Percentiles rank a stretch among this genome's conserved stretches.
Conservation (phyloP, 306 rosid genomes). For the Medicago arabica region DNA sequence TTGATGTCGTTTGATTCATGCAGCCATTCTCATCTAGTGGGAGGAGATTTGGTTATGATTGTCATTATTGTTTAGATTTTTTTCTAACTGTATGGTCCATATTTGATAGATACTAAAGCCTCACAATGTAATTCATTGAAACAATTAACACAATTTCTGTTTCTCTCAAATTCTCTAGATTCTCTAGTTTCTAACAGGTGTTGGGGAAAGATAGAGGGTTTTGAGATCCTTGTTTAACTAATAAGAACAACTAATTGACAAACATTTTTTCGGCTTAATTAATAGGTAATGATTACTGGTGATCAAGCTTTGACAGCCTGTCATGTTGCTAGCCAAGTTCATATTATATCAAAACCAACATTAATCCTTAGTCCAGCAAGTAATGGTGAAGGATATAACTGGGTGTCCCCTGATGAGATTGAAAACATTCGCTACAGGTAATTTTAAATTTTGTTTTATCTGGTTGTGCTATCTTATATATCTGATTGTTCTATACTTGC, state of each 20-base stretch:
- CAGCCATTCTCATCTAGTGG: background rate
- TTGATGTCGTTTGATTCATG: background rate
- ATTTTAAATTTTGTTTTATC: background rate
- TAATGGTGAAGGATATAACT: slow-evolving; percentile 67
- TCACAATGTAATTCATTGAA: too few relatives aligned
- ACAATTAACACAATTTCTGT: too few relatives aligned
- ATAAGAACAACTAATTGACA: slow-evolving; percentile 31
- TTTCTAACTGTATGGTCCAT: background rate
- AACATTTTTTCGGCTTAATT: slow-evolving; percentile 30
- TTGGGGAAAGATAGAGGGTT: slow-evolving; percentile 11
- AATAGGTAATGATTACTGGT: slow-evolving; percentile 98
- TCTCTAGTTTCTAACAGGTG: background rate
- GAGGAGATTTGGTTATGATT: background rate
- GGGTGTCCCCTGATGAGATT: slow-evolving; percentile 93
- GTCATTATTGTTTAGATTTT: background rate
- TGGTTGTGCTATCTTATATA: background rate
- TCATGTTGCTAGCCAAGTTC: slow-evolving; percentile 97
- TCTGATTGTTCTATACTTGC: slow-evolving; percentile 15
- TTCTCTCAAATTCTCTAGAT: too few relatives aligned
- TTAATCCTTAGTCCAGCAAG: slow-evolving; percentile 72
- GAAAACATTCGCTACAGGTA: slow-evolving; percentile 76
- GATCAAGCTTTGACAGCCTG: slow-evolving; percentile 99
- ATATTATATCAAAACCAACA: slow-evolving; percentile 86
- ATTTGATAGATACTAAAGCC: background rate
- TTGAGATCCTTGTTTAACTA: slow-evolving; percentile 28